Conservation (phyloP, 441 rosid genomes). For the Metrosideros polymorpha region DNA sequence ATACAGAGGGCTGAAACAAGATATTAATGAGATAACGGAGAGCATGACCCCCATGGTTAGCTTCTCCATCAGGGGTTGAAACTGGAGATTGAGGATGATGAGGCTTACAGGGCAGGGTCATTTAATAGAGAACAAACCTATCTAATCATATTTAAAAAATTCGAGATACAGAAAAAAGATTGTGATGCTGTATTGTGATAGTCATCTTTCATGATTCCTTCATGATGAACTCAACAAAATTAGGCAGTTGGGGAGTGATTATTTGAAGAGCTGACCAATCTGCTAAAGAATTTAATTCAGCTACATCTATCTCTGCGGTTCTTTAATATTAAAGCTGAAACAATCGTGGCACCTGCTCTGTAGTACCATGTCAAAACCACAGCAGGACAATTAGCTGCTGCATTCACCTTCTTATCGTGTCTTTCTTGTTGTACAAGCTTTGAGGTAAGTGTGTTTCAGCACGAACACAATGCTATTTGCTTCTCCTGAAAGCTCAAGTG, state of each 20-base stretch:
- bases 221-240: slow-evolving; percentile 31
- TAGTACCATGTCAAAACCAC: background rate
- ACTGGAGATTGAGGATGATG: background rate
- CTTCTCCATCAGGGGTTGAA: slow-evolving; percentile 15
- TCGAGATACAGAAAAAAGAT: background rate
- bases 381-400: background rate
- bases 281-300: slow-evolving; percentile 14
- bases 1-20: slow-evolving; percentile 1
- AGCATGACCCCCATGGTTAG: slow-evolving; percentile 7
- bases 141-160: background rate
- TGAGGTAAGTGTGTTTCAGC: background rate
- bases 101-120: background rate
- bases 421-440: background rate
- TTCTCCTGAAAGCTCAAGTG: background rate
- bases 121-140: slow-evolving; percentile 6
- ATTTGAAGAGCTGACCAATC: slow-evolving; percentile 20
- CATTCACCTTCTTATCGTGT: background rate
- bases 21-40: slow-evolving; percentile 15
- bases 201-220: slow-evolving; percentile 43
- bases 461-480: background rate
- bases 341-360: background rate
- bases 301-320: background rate
- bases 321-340: background rate
- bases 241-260: slow-evolving; percentile 28
- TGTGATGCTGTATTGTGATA: slow-evolving; percentile 10